A percentile compares a stretch with the other conserved stretches of the same genome.
Evolutionary conservation across 805 yeast genomes (phyloP).

Genomic region (Schizosaccharomyces osmophilus): DNA sequence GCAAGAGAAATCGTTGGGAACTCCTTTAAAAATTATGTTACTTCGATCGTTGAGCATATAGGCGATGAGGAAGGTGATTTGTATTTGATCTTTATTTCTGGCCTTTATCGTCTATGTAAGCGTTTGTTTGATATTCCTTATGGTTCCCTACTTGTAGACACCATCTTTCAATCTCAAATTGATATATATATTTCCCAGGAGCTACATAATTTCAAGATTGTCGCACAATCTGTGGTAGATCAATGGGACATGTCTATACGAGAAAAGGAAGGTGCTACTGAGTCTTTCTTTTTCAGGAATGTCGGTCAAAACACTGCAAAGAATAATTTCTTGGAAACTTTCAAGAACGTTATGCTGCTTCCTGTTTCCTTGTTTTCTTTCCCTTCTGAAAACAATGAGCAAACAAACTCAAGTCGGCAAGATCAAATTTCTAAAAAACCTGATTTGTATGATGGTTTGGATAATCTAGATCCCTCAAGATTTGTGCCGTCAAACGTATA

Average conservation of each 20-base stretch:
- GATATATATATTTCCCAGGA: slow-evolving; percentile 1
- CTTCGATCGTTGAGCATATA: neutral
- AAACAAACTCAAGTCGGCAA: neutral
- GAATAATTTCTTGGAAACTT: slow-evolving; percentile 26
- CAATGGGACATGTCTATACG: slow-evolving; percentile 10
- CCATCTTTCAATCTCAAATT: neutral
- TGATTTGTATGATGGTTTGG: neutral
- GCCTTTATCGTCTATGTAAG: slow-evolving; percentile 3
- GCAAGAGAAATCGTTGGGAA: neutral
- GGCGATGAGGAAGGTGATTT: neutral
- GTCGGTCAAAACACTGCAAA: slow-evolving; percentile 22
- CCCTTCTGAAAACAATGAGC: neutral
- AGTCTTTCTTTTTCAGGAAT: slow-evolving; percentile 23
- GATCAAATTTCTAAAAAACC: neutral
- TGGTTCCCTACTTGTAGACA: neutral
- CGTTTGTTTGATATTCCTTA: neutral
- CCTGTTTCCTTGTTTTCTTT: slow-evolving; percentile 9
- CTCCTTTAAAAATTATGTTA: neutral
- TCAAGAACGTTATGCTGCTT: slow-evolving; percentile 22
- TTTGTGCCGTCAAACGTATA: neutral
- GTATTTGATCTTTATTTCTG: slow-evolving; percentile 3
- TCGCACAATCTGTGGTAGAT: neutral
- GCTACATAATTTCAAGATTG: neutral
- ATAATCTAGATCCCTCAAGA: neutral
- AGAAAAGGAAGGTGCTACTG: slow-evolving; percentile 25